Evolutionary conservation across 306 rosid genomes (phyloP).

Genomic region (Medicago arabica): DNA sequence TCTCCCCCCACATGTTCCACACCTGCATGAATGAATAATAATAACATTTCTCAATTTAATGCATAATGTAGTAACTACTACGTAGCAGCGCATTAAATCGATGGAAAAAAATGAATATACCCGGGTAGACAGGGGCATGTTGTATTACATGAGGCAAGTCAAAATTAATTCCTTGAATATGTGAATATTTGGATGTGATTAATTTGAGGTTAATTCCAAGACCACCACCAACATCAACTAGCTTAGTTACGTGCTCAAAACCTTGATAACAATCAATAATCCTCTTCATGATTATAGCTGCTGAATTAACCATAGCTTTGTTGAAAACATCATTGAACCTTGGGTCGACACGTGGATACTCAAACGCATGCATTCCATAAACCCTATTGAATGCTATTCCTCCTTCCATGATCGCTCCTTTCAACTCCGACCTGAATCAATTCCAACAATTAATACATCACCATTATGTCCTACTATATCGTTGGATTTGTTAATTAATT

Average conservation of each 20-base stretch:
- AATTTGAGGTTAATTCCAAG: constrained; percentile 53
- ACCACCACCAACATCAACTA: constrained; percentile 75
- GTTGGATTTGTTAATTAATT: no score
- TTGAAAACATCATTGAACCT: constrained; percentile 57
- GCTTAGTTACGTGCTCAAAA: constrained; percentile 43
- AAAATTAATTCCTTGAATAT: constrained; percentile 45
- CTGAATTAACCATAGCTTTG: constrained; percentile 47
- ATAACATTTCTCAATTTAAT: no score
- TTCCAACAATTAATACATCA: no score
- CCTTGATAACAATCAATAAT: constrained; percentile 55
- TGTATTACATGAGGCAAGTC: constrained; percentile 58
- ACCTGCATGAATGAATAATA: constrained; percentile 35
- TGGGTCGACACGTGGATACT: constrained; percentile 43
- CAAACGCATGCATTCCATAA: constrained; percentile 50
- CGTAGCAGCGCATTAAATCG: no score
- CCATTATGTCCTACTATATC: no score
- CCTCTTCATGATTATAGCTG: constrained; percentile 38
- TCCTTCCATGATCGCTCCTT: constrained; percentile 52
- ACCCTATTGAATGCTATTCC: constrained; percentile 54
- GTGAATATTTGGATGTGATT: constrained; percentile 56
- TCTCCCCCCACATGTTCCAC: constrained; percentile 67
- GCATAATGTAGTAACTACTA: no score
- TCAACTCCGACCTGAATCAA: constrained; percentile 33
- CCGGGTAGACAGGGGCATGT: constrained; percentile 51
- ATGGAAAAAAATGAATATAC: constrained; percentile 23